A percentile compares a stretch with the other conserved stretches of the same genome.
These are phyloP conservation scores for Podospora appendiculata DNA, from an alignment of 495 filamentous ascomycete genomes.

Conservation along the genomic window DNA sequence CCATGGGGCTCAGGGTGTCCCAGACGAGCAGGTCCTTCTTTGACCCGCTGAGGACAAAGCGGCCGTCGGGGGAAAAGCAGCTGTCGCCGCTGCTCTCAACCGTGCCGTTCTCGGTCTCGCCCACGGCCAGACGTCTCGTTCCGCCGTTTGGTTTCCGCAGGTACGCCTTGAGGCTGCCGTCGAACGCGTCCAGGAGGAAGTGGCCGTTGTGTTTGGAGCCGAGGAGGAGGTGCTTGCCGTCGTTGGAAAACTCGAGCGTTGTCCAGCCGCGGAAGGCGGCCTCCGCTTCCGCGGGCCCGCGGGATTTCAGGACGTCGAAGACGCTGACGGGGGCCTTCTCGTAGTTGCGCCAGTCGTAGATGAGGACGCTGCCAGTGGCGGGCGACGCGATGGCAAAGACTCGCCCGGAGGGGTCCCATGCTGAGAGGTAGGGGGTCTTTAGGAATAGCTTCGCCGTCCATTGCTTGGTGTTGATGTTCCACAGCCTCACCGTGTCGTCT, in stretches of 20 bases:
- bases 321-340: slow-evolving; percentile 81
- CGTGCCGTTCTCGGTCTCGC: slow-evolving; percentile 30
- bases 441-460: slow-evolving; percentile 70
- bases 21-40: slow-evolving; percentile 70
- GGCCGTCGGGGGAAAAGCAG: slow-evolving; percentile 80
- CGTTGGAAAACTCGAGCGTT: slow-evolving; percentile 86
- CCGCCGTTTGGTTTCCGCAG: slow-evolving; percentile 36
- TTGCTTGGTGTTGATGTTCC: slow-evolving; percentile 70
- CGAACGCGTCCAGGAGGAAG: slow-evolving; percentile 84
- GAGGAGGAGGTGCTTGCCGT: slow-evolving; percentile 78
- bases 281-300: slow-evolving; percentile 23
- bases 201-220: slow-evolving; percentile 76
- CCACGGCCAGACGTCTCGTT: slow-evolving; percentile 38
- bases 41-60: slow-evolving; percentile 74
- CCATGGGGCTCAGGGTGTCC: slow-evolving; percentile 52
- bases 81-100: slow-evolving; percentile 62
- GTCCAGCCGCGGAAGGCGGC: slow-evolving; percentile 60
- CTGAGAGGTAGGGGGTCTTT: slow-evolving; percentile 67
- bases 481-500: slow-evolving; percentile 82
- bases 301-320: slow-evolving; percentile 61
- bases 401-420: slow-evolving; percentile 81
- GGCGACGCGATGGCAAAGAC: slow-evolving; percentile 88
- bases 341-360: slow-evolving; percentile 91
- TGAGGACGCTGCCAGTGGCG: slow-evolving; percentile 63
- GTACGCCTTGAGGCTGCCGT: slow-evolving; percentile 64